Evolutionary conservation across 805 yeast genomes (phyloP), one percentile per base, ranked within the genome.

Genomic region (Saccharomycopsis guyanensis): DNA sequence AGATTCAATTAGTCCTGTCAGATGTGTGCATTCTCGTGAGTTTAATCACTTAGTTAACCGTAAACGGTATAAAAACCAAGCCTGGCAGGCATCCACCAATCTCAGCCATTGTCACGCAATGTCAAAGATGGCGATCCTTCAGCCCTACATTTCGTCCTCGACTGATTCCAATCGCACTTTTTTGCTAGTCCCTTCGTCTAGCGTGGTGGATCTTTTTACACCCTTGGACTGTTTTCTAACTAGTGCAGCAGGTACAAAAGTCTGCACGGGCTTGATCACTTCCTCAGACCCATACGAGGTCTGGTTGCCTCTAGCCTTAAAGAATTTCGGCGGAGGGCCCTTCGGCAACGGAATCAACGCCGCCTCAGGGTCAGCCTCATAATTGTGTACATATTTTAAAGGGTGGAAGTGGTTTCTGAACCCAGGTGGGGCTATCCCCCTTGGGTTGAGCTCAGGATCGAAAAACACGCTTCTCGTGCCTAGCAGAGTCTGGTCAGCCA

Each of bases 361-460:
- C 1, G 22, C 42, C 3, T 25, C 45, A 3, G 4, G 20, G n/a
- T 3, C 31, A 13, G 15, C 27, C 12, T 23, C 40, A n/a, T 40
- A 22, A n/a, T 40, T 29, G 25, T 43, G 33, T 3, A 45, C 43
- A 18, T 27, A 40, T 31, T 43, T 46, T n/a, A 40, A 43, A 6
- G 51, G 51, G n/a, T 37, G 43, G 29, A 32, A 41, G 35, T 42
- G 37, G 18, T 50, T 50, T 38, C 43, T 49, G 36, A 37, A 47
- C 4, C 49, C 49, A 19, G 18, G 32, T 4, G 53, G 53, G 1
- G 53, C 53, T 2, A 33, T 19, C 3, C 53, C 53, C 34, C 32
- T 24, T 2, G 53, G 53, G 34, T 50, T 50, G 13, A 48, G 41
- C 18, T 50, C 53, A 5, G 51, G 51, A 25, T 50, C 53, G 38